Evolutionary conservation across 1,139 yeast species (phyloP).

Genomic region (Protomyces gravidus): DNA sequence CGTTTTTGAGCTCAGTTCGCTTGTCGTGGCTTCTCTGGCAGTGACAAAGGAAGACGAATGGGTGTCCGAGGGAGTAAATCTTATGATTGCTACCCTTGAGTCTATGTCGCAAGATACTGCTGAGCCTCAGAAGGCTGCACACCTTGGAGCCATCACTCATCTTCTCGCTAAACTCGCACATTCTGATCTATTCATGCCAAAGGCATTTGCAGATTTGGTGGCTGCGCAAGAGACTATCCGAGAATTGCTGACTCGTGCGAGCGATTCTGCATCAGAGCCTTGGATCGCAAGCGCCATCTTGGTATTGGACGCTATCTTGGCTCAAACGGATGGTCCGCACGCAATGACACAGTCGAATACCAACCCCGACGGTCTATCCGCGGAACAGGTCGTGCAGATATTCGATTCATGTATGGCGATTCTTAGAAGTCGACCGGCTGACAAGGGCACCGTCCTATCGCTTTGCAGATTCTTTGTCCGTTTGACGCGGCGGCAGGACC

Average conservation of each 20-base stretch:
- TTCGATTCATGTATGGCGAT: background rate
- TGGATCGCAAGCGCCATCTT: background rate
- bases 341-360: background rate
- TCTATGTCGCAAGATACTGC: background rate
- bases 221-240: background rate
- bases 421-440: background rate
- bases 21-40: background rate
- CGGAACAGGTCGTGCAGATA: background rate
- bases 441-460: slow-evolving; percentile 38
- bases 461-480: slow-evolving; percentile 53
- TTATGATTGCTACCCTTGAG: background rate
- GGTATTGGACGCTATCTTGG: background rate
- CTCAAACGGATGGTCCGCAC: background rate
- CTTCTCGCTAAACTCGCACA: background rate
- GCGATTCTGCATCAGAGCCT: background rate
- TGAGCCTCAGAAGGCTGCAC: background rate
- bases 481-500: slow-evolving; percentile 48
- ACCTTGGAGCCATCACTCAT: background rate
- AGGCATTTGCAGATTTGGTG: background rate
- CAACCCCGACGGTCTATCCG: background rate
- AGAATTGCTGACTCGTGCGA: background rate
- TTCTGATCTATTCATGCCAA: background rate
- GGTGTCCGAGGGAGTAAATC: background rate
- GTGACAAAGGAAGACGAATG: background rate
- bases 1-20: slow-evolving; percentile 1